Base-by-base conservation (phyloP, 352 stramenopile genomes). In the Pythium apleroticum region DNA sequence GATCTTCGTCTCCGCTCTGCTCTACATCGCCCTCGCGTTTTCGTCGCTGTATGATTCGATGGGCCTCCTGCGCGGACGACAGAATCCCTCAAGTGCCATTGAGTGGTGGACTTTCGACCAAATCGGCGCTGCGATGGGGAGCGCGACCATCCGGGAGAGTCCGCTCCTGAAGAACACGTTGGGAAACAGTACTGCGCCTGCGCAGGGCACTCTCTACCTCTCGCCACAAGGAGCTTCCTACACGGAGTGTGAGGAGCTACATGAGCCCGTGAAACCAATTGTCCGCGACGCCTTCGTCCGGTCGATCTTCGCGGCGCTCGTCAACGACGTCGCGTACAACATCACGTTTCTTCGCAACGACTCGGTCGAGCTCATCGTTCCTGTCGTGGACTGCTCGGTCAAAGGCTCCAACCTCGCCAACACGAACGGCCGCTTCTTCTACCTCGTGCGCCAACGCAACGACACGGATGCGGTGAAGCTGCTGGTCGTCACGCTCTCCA, bases 351-450 rank as follows among this genome's bases (percentile, higher is more conserved):
- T 81, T 1, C 8, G 33, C 3, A 41, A 41, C 33, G 25, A 25
- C 2, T 52, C 72, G 4, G 31, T 76, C 5, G 76, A 85, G 33
- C 70, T 88, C 14, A 68, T 88, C 17, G 52, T 74, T 27, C 69
- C 75, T 0, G 63, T 88, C 0, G 67, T 84, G 11, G 76, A 85
- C 53, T 87, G 78, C 52, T 60, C 65, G 10, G 77, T 71, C n/a
- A 46, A 39, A 1, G 55, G 65, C 14, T 54, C 84, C 46, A 0
- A 64, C 7, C 7, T 70, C 3, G 45, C 63, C 31, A 5, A 53
- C 4, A 61, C 64, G 0, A 27, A 54, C 28, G 22, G 28, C 4
- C 49, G 58, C 9, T 30, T 60, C 17, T 54, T 63, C 48, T 72
- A 60, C 17, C 60, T 75, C 17, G 57, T 69, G 50, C 64, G 65